phyloP scores from a whole-genome alignment of 164 flowering plant genomes.

The Vitis cinerea region DNA sequence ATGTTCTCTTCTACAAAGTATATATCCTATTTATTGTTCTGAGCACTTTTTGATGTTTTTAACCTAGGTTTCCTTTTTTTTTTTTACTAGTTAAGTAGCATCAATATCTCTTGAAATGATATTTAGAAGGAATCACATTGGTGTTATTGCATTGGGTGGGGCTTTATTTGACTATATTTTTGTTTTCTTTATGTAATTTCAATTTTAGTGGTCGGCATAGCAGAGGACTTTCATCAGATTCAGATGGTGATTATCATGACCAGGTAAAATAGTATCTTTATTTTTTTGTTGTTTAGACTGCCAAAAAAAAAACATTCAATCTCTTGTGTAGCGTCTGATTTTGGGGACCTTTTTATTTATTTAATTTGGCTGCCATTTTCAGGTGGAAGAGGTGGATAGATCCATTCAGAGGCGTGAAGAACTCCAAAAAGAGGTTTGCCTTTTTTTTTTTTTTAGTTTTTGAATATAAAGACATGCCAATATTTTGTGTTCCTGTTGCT shows the following conservation, averaged over 20 bases:
- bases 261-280: constrained; percentile 36
- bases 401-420: constrained; percentile 55
- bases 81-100: no score
- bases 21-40: no score
- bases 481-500: background rate
- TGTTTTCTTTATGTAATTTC: constrained; percentile 37
- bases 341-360: constrained; percentile 2
- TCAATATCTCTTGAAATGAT: no score
- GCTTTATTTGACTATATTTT: background rate
- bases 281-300: background rate
- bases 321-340: background rate
- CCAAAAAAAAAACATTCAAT: background rate
- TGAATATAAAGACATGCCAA: background rate
- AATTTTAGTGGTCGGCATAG: constrained; percentile 33
- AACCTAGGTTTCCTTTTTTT: no score
- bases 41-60: no score
- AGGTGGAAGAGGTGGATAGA: constrained; percentile 55
- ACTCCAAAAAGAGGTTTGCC: constrained; percentile 68
- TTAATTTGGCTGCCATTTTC: constrained; percentile 11
- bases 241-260: constrained; percentile 43
- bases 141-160: no score
- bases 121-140: no score
- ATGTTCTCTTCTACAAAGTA: no score
- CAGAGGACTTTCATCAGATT: constrained; percentile 52
- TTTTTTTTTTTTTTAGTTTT: background rate